phyloP scores from a whole-genome alignment of 2,329 filamentous ascomycete genomes.

The Alternaria atra region DNA sequence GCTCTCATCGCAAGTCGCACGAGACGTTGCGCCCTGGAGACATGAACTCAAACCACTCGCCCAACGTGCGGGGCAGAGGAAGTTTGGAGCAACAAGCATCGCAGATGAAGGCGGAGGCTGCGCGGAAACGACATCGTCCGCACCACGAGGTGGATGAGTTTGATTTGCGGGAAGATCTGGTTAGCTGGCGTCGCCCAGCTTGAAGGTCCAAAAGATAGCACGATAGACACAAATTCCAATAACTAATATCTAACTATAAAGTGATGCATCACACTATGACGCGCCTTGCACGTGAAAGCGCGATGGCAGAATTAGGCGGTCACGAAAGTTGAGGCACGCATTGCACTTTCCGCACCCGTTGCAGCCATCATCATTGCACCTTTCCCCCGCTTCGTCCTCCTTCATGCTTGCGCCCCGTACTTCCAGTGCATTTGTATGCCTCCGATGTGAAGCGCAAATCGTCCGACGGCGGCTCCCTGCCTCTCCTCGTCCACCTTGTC shows the following conservation, averaged over 20 bases:
- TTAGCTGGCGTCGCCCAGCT: slow-evolving; percentile 55
- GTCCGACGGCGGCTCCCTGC: slow-evolving; percentile 30
- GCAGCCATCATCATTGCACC: slow-evolving; percentile 7
- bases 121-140: slow-evolving; percentile 46
- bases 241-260: neutral
- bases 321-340: slow-evolving; percentile 35
- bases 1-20: slow-evolving; percentile 44
- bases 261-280: slow-evolving; percentile 2
- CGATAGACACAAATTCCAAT: neutral
- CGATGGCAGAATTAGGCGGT: slow-evolving; percentile 47
- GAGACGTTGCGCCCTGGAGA: slow-evolving; percentile 48
- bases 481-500: slow-evolving; percentile 24
- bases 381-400: slow-evolving; percentile 14
- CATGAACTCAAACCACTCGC: slow-evolving; percentile 23
- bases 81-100: slow-evolving; percentile 55
- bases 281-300: slow-evolving; percentile 46
- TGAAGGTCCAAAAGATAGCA: slow-evolving; percentile 1
- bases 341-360: slow-evolving; percentile 13
- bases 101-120: slow-evolving; percentile 53
- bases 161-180: slow-evolving; percentile 58
- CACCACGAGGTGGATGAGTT: slow-evolving; percentile 59
- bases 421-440: slow-evolving; percentile 50
- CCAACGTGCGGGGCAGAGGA: slow-evolving; percentile 46
- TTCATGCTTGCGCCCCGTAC: slow-evolving; percentile 50
- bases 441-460: slow-evolving; percentile 49